These are phyloP conservation scores for Paxillus involutus DNA, from an alignment of 768 basidiomycete species.

Conservation along the genomic window DNA sequence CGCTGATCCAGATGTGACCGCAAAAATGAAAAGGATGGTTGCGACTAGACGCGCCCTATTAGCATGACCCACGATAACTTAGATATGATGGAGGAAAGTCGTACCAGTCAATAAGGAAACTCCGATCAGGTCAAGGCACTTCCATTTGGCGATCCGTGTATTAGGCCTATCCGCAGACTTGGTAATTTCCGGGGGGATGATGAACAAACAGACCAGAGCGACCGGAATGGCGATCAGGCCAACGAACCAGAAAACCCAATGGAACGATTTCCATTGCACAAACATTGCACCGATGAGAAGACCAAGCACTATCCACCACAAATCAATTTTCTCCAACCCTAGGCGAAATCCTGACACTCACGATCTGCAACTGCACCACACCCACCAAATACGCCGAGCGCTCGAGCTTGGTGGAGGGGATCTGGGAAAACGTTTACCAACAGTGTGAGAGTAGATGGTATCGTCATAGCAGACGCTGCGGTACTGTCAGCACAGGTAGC, in stretches of 20 bases:
- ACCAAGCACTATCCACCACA: constrained; percentile 33
- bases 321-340: too few species aligned
- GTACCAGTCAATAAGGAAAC: constrained; percentile 38
- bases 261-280: constrained; percentile 40
- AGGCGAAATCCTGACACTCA: neutral
- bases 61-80: neutral
- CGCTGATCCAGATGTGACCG: constrained; percentile 41
- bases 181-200: constrained; percentile 31
- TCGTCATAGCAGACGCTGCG: constrained; percentile 47
- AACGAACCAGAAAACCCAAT: constrained; percentile 52
- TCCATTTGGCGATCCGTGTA: constrained; percentile 17
- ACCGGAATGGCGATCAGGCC: constrained; percentile 38
- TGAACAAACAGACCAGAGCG: constrained; percentile 30
- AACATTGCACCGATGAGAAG: constrained; percentile 46
- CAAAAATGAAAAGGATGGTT: constrained; percentile 35
- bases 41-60: constrained; percentile 17
- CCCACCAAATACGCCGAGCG: constrained; percentile 47
- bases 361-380: constrained; percentile 48
- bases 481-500: constrained; percentile 2
- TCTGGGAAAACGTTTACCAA: constrained; percentile 52
- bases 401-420: constrained; percentile 44
- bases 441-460: constrained; percentile 51
- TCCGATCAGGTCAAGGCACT: constrained; percentile 39
- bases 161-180: constrained; percentile 2
- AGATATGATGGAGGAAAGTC: neutral